Base-by-base conservation (phyloP, 805 yeast species). In the Geotrichum ghanense region DNA sequence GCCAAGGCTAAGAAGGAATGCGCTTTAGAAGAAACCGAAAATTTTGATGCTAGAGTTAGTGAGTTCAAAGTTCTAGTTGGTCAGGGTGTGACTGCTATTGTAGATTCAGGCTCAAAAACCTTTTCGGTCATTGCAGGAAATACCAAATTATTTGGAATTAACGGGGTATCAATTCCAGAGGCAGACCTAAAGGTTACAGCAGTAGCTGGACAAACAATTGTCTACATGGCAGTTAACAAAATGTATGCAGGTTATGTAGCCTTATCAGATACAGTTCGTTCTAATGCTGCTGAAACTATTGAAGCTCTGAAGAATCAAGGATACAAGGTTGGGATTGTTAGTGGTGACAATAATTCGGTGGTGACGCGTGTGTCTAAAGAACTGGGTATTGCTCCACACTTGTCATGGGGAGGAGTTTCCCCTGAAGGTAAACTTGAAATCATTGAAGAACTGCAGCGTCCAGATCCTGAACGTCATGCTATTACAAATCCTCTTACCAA, bases 381-480 rank as follows among this genome's bases (percentile, higher is more conserved):
- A 44, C 74, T 87, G 26, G 90, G 87, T 0, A 81, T 92, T 22
- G 75, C 81, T 0, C 56, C 63, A 10, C 66, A 71, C 2, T 78
- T 82, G 56, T 78, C 85, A 2, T 83, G 77, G 69, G 79, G 90
- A 42, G 86, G 80, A 50, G 78, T 86, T 2, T 69, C 82, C 1
- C 97, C 97, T 0, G 67, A 73, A 14, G 83, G 81, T 46, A 92
- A 92, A 64, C 79, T 85, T 47, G 73, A 73, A 24, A 71, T 86
- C 26, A 78, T 92, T 20, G 65, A 66, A 37, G 69, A 72, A 43
- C 66, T 86, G 47, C 84, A 81, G 56, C 62, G 58, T 14, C 17
- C 22, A 26, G 24, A 5, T 31, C 45, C 44, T 40, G 45, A 16
- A 39, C 22, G 12, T 41, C 20, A 24, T 42, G 23, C 19, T 22